Evolutionary conservation across 306 rosid species (phyloP).

Genomic region (Cyamopsis tetragonoloba): DNA sequence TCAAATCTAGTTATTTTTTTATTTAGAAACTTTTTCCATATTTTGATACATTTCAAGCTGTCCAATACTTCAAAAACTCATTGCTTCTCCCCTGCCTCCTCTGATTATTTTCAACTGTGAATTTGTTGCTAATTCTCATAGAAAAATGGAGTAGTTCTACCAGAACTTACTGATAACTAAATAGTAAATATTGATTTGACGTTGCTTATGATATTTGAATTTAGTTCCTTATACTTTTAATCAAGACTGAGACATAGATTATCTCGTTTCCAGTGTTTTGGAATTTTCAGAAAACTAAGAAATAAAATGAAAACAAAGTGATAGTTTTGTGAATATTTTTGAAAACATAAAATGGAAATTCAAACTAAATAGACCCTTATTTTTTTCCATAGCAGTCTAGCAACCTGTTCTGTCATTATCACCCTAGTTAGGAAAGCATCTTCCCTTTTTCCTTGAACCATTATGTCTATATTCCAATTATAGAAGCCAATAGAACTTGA

Average conservation of each 20-base stretch:
- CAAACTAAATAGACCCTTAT: too few relatives aligned
- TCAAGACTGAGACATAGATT: not conserved
- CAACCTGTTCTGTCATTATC: not conserved
- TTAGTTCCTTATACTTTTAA: not conserved
- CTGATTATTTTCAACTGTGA: not conserved
- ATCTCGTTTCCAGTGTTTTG: too few relatives aligned
- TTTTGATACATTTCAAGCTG: not conserved
- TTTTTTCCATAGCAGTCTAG: not conserved
- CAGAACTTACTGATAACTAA: not conserved
- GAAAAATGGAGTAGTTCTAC: not conserved
- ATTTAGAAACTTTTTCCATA: not conserved
- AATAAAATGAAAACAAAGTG: too few relatives aligned
- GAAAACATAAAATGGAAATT: too few relatives aligned
- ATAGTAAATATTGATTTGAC: not conserved
- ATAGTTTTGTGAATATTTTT: too few relatives aligned
- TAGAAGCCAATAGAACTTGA: not conserved
- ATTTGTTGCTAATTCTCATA: not conserved
- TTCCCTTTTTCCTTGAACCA: not conserved
- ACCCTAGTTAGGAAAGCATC: not conserved
- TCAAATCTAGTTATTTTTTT: not conserved
- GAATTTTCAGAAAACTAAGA: too few relatives aligned
- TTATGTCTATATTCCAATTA: slow-evolving; percentile 14
- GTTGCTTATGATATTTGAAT: not conserved
- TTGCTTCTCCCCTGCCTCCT: not conserved
- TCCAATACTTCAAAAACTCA: not conserved